Conservation (phyloP, 106 monocot genomes). For the Triglochin maritima region DNA sequence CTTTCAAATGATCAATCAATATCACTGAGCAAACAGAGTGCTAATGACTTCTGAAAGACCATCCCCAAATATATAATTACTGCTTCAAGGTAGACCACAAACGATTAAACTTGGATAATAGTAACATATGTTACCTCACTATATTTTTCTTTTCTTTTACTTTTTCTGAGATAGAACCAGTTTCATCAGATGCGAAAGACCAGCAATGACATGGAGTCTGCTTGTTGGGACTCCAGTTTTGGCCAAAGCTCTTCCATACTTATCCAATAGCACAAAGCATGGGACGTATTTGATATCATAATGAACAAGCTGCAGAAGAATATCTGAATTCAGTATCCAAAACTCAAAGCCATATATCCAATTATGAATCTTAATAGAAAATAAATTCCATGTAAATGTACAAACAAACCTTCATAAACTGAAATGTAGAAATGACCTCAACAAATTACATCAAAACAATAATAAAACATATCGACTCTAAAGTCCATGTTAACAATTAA, state of each 20-base stretch:
- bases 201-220: slow-evolving; percentile 74
- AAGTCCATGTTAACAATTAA: no score
- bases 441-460: no score
- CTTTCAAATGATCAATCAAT: not conserved
- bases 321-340: not conserved
- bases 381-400: no score
- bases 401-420: no score
- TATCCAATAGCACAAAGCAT: slow-evolving; percentile 89
- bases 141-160: not conserved
- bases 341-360: no score
- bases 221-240: slow-evolving; percentile 81
- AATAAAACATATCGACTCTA: no score
- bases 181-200: slow-evolving; percentile 75
- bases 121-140: not conserved
- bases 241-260: slow-evolving; percentile 72
- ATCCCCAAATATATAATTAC: no score
- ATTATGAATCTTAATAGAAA: no score
- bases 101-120: not conserved
- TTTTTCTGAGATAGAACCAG: slow-evolving; percentile 27
- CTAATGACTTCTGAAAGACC: not conserved
- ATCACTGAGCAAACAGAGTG: not conserved
- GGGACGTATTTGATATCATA: slow-evolving; percentile 94
- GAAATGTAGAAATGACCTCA: no score
- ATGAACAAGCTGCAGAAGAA: slow-evolving; percentile 56
- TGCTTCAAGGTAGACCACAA: no score